A percentile compares a stretch with the other conserved stretches of the same genome.
Evolutionary conservation across 1,284 basidiomycete species (phyloP).

Genomic region (Cryptococcus sp.): DNA sequence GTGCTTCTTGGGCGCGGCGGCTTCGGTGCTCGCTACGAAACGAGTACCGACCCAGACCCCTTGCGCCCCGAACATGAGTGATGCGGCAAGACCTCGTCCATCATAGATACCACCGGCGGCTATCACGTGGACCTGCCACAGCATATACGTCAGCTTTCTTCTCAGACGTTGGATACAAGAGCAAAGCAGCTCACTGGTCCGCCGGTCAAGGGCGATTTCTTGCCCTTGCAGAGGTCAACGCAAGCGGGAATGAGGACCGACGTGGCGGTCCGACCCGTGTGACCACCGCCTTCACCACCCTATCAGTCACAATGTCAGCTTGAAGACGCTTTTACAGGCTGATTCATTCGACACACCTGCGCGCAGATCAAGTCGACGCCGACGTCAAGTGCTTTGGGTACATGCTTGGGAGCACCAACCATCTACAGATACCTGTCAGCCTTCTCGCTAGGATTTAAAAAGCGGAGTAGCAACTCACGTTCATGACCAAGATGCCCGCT

Average conservation of each 20-base stretch:
- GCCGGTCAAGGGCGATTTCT: conserved; percentile 73
- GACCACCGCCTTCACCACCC: conserved; percentile 80
- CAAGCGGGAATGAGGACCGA: conserved; percentile 63
- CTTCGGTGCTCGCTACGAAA: conserved; percentile 81
- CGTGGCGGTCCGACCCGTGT: conserved; percentile 51
- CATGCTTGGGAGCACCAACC: conserved; percentile 88
- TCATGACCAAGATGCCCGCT: conserved; percentile 80
- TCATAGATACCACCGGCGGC: conserved; percentile 86
- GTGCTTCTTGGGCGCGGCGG: conserved; percentile 76
- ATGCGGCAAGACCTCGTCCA: conserved; percentile 80
- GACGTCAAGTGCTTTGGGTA: conserved; percentile 71
- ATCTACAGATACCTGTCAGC: conserved; percentile 56
- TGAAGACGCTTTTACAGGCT: not conserved
- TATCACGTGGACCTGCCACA: conserved; percentile 67
- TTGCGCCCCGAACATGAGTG: conserved; percentile 78
- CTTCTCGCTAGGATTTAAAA: too few species aligned
- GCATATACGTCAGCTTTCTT: too few species aligned
- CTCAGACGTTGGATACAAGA: too few species aligned
- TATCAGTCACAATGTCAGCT: conserved; percentile 9
- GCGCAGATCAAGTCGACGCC: conserved; percentile 88
- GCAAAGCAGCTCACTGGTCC: conserved; percentile 57
- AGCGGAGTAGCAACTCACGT: conserved; percentile 58
- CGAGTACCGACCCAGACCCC: conserved; percentile 88
- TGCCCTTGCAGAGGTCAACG: conserved; percentile 74
- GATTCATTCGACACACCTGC: conserved; percentile 55